phyloP scores from a whole-genome alignment of 2,329 filamentous ascomycete genomes.

The Phialemoniopsis sp. region DNA sequence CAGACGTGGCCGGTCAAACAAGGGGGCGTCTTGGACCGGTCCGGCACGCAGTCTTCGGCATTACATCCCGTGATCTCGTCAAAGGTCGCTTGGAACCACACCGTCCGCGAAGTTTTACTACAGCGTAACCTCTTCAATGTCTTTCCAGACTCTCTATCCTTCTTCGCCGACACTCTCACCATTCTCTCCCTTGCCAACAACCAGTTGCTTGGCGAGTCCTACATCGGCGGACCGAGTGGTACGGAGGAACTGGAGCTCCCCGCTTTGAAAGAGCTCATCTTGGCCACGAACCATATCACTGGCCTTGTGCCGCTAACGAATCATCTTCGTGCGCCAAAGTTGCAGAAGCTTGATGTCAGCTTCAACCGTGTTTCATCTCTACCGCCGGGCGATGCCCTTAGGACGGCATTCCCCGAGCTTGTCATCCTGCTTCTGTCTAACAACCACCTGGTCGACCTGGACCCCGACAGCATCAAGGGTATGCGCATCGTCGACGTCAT shows the following conservation, averaged over 20 bases:
- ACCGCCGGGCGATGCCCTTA: conserved; percentile 49
- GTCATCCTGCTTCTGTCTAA: conserved; percentile 69
- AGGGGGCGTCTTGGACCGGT: conserved; percentile 66
- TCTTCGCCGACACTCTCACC: conserved; percentile 67
- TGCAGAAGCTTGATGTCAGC: conserved; percentile 77
- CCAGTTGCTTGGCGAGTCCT: conserved; percentile 59
- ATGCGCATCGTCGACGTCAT: conserved; percentile 72
- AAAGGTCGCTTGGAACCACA: conserved; percentile 47
- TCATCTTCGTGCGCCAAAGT: conserved; percentile 66
- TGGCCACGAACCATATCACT: conserved; percentile 70
- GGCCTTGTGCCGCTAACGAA: conserved; percentile 62
- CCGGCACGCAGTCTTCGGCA: conserved; percentile 59
- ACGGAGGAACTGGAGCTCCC: conserved; percentile 65
- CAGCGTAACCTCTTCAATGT: conserved; percentile 71
- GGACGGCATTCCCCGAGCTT: conserved; percentile 65
- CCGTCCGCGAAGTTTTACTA: conserved; percentile 57
- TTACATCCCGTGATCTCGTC: conserved; percentile 55
- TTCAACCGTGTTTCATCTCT: conserved; percentile 75
- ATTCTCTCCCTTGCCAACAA: conserved; percentile 75
- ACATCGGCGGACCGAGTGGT: conserved; percentile 40
- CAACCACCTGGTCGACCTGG: conserved; percentile 72
- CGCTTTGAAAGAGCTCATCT: conserved; percentile 70
- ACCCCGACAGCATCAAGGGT: conserved; percentile 69
- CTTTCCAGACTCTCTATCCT: conserved; percentile 67
- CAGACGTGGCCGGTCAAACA: conserved; percentile 51